Base-by-base conservation (phyloP, 2,329 filamentous ascomycete genomes). In the Diplodia intermedia region DNA sequence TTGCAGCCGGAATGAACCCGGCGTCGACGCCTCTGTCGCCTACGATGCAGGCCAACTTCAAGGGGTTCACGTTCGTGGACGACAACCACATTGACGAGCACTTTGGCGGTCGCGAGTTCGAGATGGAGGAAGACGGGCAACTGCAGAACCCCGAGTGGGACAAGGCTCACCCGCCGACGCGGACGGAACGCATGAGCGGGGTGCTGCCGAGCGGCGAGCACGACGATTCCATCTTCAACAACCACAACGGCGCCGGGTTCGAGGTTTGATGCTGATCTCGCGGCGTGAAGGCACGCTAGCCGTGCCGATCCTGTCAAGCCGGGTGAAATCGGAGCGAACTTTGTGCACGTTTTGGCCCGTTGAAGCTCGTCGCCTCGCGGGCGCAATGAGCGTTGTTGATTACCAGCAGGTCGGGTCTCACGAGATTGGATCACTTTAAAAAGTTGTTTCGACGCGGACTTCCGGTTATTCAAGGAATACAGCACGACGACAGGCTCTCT, bases 11-110 rank as follows among this genome's bases (percentile, higher is more conserved):
- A 47, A 81, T 86, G 56, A 92, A 95, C 76, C 90, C 92, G 6
- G 92, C 93, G 8, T 97, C 92, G 15, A 99, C 95, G 0, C 95
- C 95, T 0, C 84, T 99, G 29, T 97, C 93, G 15, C 95, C 95
- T 0, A 96, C 93, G 2, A 94, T 97, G 81, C 95, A 99, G 81
- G 95, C 94, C 71, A 97, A 98, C 77, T 99, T 99, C 84, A 92
- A 95, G 75, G 95, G 95, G 40, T 99, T 99, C 80, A 99, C 95
- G 0, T 99, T 97, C 78, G 95, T 98, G n/a, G 95, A 98, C 74
- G 94, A 98, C 81, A 97, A 92, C 75, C 92, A 92, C 1, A 89
- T 99, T 67, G 94, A 98, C 65, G 92, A 94, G 71, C 90, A 95
- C 72, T 93, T 92, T 68, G 77, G 74, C 26, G 78, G 80, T 65